Evolutionary conservation across 805 yeast species (phyloP), one percentile per base, ranked within the genome.

Genomic region (Lachancea kluyveri): DNA sequence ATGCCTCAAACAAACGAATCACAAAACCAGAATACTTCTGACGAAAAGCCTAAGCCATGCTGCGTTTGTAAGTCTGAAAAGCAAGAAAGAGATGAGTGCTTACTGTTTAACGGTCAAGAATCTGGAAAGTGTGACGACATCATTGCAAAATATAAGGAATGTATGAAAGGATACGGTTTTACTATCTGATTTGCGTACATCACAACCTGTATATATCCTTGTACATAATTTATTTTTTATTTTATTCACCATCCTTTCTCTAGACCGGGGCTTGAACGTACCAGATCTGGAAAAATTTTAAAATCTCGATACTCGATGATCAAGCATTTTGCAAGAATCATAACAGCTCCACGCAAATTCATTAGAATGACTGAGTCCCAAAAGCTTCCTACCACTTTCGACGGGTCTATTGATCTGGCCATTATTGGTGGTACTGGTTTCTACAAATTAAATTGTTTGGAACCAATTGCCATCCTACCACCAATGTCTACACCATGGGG

Each of bases 401-500:
- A 43, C 19, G 54, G 52, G 6, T 30, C 47, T 5, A 83, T 92
- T 16, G 70, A 74, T 23, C 68, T 92, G 25, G 97, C 95, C 21
- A 75, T 92, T 45, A 92, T 92, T 56, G 98, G 98, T 24, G 98
- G 98, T 24, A 92, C 98, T 4, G 99, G 99, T n/a, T 71, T 92
- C 18, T 92, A 92, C 66, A 82, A 84, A 37, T 67, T 92, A 36
- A 84, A 80, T 24, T 77, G 84, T 36, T 67, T 92, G 35, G 72
- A 78, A 28, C 94, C 95, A 3, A 94, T 90, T 27, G 95, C 96
- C 10, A 67, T 79, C 45, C 62, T 92, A 24, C 60, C 60, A 8
- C 75, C 85, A 10, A 62, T 87, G 37, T 72, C 81, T 12, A 92
- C 99, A 3, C 99, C 99, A 14, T 92, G 97, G 97, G 99, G 98